These are phyloP conservation scores for Ophioceras dolichostomum DNA, from an alignment of 2,329 filamentous ascomycete genomes.

Conservation along the genomic window DNA sequence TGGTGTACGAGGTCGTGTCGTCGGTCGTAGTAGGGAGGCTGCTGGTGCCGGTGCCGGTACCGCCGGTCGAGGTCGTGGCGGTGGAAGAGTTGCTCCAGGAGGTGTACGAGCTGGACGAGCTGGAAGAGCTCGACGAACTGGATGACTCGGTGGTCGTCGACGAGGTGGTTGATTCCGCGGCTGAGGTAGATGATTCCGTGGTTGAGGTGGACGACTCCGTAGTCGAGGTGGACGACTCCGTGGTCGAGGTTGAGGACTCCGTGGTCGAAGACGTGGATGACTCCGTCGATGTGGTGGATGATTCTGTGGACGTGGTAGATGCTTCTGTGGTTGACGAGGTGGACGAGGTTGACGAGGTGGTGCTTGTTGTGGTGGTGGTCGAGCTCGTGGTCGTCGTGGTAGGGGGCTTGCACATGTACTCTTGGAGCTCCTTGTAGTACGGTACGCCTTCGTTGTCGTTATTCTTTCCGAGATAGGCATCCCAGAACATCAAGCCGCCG, in stretches of 20 bases:
- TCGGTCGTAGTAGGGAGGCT: too few species aligned
- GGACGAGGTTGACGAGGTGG: conserved; percentile 1
- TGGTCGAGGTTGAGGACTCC: conserved; percentile 2
- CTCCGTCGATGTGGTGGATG: too few species aligned
- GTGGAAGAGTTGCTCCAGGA: conserved; percentile 1
- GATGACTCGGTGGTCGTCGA: too few species aligned
- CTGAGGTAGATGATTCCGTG: conserved; percentile 2
- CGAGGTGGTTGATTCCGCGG: too few species aligned
- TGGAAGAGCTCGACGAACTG: too few species aligned
- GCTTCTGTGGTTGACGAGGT: conserved; percentile 1
- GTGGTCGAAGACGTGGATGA: conserved; percentile 3
- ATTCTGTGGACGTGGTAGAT: conserved; percentile 2
- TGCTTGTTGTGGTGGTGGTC: conserved; percentile 4
- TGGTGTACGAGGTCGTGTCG: too few species aligned
- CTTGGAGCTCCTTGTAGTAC: conserved; percentile 14
- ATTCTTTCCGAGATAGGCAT: conserved; percentile 12
- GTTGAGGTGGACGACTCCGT: neutral
- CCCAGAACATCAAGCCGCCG: conserved; percentile 22
- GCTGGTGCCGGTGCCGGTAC: too few species aligned
- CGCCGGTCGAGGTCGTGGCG: neutral
- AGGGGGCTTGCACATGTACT: conserved; percentile 4
- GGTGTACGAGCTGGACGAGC: neutral
- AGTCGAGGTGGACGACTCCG: conserved; percentile 4
- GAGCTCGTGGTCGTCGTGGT: conserved; percentile 4
- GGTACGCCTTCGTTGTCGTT: conserved; percentile 6